A percentile compares a stretch with the other conserved stretches of the same genome.
These are phyloP conservation scores for Puccinia coronata DNA, from an alignment of 1,284 basidiomycete species.

Conservation along the genomic window DNA sequence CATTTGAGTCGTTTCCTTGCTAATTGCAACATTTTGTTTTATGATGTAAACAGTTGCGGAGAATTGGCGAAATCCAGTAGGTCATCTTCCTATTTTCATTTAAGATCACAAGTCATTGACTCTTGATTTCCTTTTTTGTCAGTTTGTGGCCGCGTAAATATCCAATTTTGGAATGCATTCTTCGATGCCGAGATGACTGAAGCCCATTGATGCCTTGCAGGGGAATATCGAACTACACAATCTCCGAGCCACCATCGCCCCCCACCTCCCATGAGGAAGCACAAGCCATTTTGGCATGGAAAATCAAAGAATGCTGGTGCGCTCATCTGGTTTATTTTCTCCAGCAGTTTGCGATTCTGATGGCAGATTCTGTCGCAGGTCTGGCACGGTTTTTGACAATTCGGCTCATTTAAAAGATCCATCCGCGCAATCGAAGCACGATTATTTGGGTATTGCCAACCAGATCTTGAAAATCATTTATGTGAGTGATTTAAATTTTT, in stretches of 20 bases:
- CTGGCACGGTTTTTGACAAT: constrained; percentile 48
- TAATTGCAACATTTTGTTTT: not conserved
- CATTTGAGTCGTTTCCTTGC: not conserved
- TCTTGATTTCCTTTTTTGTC: not conserved
- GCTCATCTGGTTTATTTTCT: not conserved
- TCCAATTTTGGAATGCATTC: not conserved
- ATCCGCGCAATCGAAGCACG: constrained; percentile 22
- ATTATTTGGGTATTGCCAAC: constrained; percentile 73
- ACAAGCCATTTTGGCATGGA: constrained; percentile 24
- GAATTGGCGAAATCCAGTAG: constrained; percentile 49
- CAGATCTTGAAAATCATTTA: constrained; percentile 82
- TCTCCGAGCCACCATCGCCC: constrained; percentile 21
- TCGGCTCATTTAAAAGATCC: constrained; percentile 37
- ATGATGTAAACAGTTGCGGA: constrained; percentile 20
- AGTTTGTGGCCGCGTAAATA: constrained; percentile 47
- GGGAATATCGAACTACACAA: constrained; percentile 37
- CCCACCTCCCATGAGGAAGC: constrained; percentile 27
- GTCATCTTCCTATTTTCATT: constrained; percentile 15
- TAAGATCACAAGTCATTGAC: not conserved
- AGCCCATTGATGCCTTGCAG: not conserved
- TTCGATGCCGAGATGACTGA: not conserved
- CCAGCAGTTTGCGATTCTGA: not conserved
- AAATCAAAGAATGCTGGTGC: constrained; percentile 49
- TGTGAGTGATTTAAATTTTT: constrained; percentile 55
- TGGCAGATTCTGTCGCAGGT: constrained; percentile 21